phyloP scores from a whole-genome alignment of 352 stramenopile genomes.

The Pythium rishiriense region DNA sequence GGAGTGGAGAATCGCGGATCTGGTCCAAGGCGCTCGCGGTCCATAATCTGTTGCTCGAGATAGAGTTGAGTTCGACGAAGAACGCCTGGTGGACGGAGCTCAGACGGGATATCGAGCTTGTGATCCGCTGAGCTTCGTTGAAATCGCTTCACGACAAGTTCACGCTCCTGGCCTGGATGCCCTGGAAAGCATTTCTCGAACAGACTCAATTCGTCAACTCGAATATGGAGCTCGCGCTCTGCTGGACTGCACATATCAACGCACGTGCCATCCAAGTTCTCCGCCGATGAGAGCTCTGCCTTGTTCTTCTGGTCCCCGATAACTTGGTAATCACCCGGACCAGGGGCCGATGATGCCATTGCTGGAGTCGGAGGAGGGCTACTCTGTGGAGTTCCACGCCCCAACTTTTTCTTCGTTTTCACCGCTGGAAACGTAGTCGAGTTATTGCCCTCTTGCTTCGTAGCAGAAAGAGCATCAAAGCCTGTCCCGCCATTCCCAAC shows the following conservation, averaged over 20 bases:
- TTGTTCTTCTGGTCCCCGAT: conserved; percentile 48
- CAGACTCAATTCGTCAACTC: conserved; percentile 82
- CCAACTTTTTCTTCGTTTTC: conserved; percentile 24
- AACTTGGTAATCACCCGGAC: background rate
- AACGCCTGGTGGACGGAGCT: conserved; percentile 79
- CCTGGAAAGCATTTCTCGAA: conserved; percentile 85
- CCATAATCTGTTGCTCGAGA: conserved; percentile 86
- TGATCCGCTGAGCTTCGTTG: conserved; percentile 85
- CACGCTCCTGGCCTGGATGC: conserved; percentile 50
- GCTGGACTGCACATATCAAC: conserved; percentile 84
- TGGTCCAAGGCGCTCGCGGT: conserved; percentile 58
- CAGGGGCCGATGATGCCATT: background rate
- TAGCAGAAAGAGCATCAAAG: background rate
- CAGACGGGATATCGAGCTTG: conserved; percentile 80
- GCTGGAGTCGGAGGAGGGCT: conserved; percentile 20
- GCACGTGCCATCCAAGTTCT: conserved; percentile 75
- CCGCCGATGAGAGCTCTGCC: conserved; percentile 54
- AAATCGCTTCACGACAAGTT: conserved; percentile 87
- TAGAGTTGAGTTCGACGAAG: conserved; percentile 81
- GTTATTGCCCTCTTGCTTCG: background rate
- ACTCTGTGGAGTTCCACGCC: conserved; percentile 8
- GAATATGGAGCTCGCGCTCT: conserved; percentile 83
- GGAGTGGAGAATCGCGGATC: conserved; percentile 75
- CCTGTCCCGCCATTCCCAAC: background rate
- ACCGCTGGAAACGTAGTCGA: background rate